phyloP scores from a whole-genome alignment of 164 flowering plant species.

The Magnolia kwangsiensis region DNA sequence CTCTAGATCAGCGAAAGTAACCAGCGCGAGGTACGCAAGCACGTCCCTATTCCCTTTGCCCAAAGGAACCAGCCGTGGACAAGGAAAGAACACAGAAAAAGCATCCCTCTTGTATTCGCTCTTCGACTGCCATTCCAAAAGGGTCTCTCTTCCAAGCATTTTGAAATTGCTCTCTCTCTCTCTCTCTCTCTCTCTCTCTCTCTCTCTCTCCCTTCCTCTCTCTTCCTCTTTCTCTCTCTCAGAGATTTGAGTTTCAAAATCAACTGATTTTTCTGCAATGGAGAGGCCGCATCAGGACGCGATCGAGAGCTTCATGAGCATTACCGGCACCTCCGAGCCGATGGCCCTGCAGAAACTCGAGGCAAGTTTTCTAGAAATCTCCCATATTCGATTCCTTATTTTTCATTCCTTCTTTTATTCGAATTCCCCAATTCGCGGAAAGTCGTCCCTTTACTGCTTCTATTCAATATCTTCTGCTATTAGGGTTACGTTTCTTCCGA shows the following conservation, averaged over 20 bases:
- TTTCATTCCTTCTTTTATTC: background rate
- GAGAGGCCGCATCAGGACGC: constrained; percentile 63
- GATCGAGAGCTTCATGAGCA: constrained; percentile 71
- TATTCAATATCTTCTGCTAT: background rate
- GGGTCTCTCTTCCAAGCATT: background rate
- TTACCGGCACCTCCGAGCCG: constrained; percentile 68
- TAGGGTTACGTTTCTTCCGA: background rate
- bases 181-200: background rate
- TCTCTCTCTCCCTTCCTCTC: background rate
- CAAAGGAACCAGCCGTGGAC: background rate
- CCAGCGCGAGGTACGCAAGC: no score
- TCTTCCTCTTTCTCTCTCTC: background rate
- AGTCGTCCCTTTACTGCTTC: no score
- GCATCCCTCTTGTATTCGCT: background rate
- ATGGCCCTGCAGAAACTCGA: constrained; percentile 57
- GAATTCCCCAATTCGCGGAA: no score
- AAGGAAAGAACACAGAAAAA: background rate
- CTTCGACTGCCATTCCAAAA: background rate
- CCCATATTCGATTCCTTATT: background rate
- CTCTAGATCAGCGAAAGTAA: no score
- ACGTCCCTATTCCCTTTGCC: no score
- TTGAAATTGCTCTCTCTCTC: no score
- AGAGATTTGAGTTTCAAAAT: background rate
- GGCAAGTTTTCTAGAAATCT: constrained; percentile 27
- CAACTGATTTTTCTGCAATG: constrained; percentile 30